Base-by-base conservation (phyloP, 2,329 filamentous ascomycete species). In the Aspergillus hiratsukae region DNA sequence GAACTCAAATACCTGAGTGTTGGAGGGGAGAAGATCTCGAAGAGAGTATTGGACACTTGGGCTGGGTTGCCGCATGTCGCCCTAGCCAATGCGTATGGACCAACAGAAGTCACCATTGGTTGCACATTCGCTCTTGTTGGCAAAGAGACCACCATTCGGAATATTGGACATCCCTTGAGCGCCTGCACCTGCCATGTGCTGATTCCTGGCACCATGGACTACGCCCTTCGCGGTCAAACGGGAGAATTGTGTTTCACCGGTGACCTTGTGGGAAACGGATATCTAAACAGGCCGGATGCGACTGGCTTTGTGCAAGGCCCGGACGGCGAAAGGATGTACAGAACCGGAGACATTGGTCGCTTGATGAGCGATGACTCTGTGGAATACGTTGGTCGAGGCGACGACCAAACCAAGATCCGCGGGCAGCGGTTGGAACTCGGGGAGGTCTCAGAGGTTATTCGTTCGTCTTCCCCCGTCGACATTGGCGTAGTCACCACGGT, bases 371-470 rank as follows among this genome's bases (percentile, higher is more conserved):
- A 94, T 65, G 88, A 88, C 0, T 88, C 86, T 0, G 78, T 96
- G 3, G 75, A 90, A 6, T 90, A 93, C 40, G 73, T 85, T 9
- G 89, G 90, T 5, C 83, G 91, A 45, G 78, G 87, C 17, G 91
- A 96, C 63, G 88, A 89, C 58, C 91, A 95, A 70, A 80, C 95
- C 55, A 96, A 96, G 70, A 81, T 96, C 14, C 83, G 90, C 41
- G 91, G 91, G 0, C 88, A 93, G 64, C 80, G 91, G 53, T 85
- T 96, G 27, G 91, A 96, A 69, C 81, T 91, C 10, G 83, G 83
- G 1, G 91, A 96, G 68, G 87, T 96, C 51, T 67, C 64, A 1
- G 70, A 72, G 52, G 64, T 69, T 2, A 56, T 73, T n/a, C 61
- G 67, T 43, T 58, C 64, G 0, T 64, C 64, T 9, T 65, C 63